phyloP scores from a whole-genome alignment of 2,329 filamentous ascomycete genomes.

The Tolypocladium tundrense region DNA sequence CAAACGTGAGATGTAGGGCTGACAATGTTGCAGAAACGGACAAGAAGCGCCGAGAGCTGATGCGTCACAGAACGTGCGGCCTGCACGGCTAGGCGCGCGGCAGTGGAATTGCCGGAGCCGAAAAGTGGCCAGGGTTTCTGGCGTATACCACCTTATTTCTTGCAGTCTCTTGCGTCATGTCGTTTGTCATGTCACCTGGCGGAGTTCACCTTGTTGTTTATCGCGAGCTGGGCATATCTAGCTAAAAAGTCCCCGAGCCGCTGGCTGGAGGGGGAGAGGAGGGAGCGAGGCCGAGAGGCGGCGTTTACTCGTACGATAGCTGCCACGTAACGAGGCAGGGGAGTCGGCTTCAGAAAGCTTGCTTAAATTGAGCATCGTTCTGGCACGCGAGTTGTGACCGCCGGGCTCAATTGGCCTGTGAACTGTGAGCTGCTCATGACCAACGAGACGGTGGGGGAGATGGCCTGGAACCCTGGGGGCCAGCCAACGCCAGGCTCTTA shows the following conservation, averaged over 20 bases:
- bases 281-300: not conserved
- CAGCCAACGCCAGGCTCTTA: not conserved
- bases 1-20: slow-evolving; percentile 14
- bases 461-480: not conserved
- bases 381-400: not conserved
- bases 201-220: not conserved
- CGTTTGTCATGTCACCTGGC: not conserved
- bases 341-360: not conserved
- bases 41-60: slow-evolving; percentile 53
- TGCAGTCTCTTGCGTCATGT: not conserved
- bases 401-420: not conserved
- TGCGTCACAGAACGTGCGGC: slow-evolving; percentile 51
- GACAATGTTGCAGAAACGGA: slow-evolving; percentile 48
- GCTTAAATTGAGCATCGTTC: not conserved
- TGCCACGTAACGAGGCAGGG: not conserved
- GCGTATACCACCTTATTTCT: not conserved
- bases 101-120: slow-evolving; percentile 16
- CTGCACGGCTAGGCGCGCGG: slow-evolving; percentile 26
- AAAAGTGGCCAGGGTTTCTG: not conserved
- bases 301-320: not conserved
- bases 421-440: not conserved
- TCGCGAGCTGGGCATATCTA: not conserved
- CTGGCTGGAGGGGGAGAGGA: not conserved
- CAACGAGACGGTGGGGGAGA: not conserved
- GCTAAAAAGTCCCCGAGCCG: not conserved